phyloP scores from a whole-genome alignment of 2,329 filamentous ascomycete genomes.

The Drechslera avenae region DNA sequence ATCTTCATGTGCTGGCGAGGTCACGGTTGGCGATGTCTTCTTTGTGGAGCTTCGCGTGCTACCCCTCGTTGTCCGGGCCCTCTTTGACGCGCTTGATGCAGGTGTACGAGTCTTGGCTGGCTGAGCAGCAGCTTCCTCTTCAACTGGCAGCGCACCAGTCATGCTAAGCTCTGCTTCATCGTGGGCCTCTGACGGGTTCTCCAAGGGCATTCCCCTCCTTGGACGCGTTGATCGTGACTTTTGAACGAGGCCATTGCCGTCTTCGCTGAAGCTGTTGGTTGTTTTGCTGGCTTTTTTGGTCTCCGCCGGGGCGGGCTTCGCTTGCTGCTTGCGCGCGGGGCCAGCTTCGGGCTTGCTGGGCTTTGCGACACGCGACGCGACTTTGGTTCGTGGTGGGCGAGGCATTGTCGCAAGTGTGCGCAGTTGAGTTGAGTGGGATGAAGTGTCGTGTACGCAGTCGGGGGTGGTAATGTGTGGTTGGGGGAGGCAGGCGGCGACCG shows the following conservation, averaged over 20 bases:
- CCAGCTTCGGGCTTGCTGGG: constrained; percentile 24
- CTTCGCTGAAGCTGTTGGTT: constrained; percentile 40
- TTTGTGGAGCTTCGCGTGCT: constrained; percentile 24
- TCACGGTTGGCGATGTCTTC: constrained; percentile 17
- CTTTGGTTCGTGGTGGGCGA: constrained; percentile 45
- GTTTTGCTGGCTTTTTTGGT: constrained; percentile 20
- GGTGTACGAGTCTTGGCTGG: constrained; percentile 29
- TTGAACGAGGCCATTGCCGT: constrained; percentile 45
- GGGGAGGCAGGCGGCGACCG: constrained; percentile 6
- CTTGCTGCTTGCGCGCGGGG: constrained; percentile 24
- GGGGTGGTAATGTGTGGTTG: constrained; percentile 9
- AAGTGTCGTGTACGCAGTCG: constrained; percentile 6
- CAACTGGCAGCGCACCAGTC: constrained; percentile 44
- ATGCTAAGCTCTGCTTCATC: constrained; percentile 39
- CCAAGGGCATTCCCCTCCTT: constrained; percentile 26
- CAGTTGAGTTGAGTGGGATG: background rate
- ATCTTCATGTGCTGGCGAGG: constrained; percentile 14
- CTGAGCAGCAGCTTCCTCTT: constrained; percentile 4
- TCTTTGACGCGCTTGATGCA: constrained; percentile 23
- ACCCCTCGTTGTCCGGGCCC: constrained; percentile 22
- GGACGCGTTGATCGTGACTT: constrained; percentile 30
- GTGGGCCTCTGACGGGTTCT: constrained; percentile 24
- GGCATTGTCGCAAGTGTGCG: constrained; percentile 35
- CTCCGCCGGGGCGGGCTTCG: constrained; percentile 24
- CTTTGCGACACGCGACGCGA: constrained; percentile 44